Evolutionary conservation across 148 eudicot genomes (phyloP).

Genomic region (Oxyria digyna): DNA sequence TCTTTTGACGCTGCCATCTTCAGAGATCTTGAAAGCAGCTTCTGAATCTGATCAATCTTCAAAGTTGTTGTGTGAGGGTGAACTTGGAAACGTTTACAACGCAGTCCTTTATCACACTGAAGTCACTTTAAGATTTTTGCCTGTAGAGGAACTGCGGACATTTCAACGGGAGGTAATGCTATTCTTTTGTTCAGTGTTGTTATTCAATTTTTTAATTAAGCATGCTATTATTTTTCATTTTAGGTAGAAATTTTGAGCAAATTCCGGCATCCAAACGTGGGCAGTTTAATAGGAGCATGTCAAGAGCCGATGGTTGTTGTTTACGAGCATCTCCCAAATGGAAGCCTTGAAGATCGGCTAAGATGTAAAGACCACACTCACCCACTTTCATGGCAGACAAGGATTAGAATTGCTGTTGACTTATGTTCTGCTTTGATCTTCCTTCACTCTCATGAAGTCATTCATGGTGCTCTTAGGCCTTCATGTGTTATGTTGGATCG

Average conservation of each 20-base stretch:
- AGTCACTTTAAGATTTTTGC: slow-evolving; percentile 58
- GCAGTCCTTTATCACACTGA: slow-evolving; percentile 52
- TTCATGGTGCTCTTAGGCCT: slow-evolving; percentile 59
- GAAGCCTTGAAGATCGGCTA: slow-evolving; percentile 75
- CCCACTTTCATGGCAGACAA: slow-evolving; percentile 69
- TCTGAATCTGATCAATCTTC: not conserved
- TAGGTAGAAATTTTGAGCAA: slow-evolving; percentile 75
- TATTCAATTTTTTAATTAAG: not conserved
- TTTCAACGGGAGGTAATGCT: slow-evolving; percentile 67
- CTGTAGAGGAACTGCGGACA: slow-evolving; percentile 41
- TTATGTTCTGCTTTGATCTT: slow-evolving; percentile 62
- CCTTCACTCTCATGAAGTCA: slow-evolving; percentile 54
- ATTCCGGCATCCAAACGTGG: slow-evolving; percentile 64
- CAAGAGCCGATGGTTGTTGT: slow-evolving; percentile 50
- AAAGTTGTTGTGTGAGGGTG: slow-evolving; percentile 6
- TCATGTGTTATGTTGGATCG: slow-evolving; percentile 48
- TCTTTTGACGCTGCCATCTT: not conserved
- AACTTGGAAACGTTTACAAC: slow-evolving; percentile 52
- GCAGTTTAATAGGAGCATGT: slow-evolving; percentile 63
- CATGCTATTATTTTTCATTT: not conserved
- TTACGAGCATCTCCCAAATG: slow-evolving; percentile 66
- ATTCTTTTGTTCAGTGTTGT: not conserved
- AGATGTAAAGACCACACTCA: slow-evolving; percentile 43
- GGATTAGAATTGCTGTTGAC: slow-evolving; percentile 64
- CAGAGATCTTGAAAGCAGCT: not conserved